A percentile compares a stretch with the other conserved stretches of the same genome.
These are phyloP conservation scores for Arthrobotrys megalospora DNA, from an alignment of 2,329 filamentous ascomycete species.

Conservation along the genomic window DNA sequence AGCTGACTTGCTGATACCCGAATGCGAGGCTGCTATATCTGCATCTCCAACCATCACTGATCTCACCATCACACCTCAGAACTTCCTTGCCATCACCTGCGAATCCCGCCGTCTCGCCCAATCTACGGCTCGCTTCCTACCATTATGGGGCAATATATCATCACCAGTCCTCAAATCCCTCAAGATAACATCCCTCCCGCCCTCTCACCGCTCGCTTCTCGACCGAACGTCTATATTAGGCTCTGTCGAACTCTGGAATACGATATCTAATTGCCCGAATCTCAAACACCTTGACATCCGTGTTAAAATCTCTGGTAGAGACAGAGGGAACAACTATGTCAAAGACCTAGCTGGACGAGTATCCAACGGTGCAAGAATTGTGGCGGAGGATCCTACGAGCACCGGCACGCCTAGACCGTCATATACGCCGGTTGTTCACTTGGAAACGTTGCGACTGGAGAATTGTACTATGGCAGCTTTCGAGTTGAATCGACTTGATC, in stretches of 20 bases:
- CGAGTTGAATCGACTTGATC: slow-evolving; percentile 49
- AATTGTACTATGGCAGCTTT: slow-evolving; percentile 48
- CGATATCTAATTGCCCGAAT: slow-evolving; percentile 44
- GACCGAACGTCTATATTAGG: slow-evolving; percentile 48
- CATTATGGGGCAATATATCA: slow-evolving; percentile 55
- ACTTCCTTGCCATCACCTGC: slow-evolving; percentile 36
- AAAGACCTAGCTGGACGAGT: slow-evolving; percentile 36
- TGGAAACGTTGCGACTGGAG: slow-evolving; percentile 36
- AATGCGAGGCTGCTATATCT: slow-evolving; percentile 47
- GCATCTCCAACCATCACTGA: slow-evolving; percentile 16
- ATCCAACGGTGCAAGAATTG: not conserved
- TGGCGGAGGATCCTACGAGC: not conserved
- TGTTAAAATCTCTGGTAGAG: slow-evolving; percentile 43
- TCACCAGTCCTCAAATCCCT: slow-evolving; percentile 41
- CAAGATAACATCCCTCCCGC: slow-evolving; percentile 39
- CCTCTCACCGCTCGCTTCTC: slow-evolving; percentile 52
- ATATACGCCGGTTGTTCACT: slow-evolving; percentile 28
- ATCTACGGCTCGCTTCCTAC: slow-evolving; percentile 49
- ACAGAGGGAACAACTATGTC: slow-evolving; percentile 46
- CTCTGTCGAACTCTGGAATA: slow-evolving; percentile 52
- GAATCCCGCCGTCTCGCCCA: slow-evolving; percentile 50
- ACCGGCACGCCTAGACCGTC: not conserved
- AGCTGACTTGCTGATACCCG: slow-evolving; percentile 16
- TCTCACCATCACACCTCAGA: slow-evolving; percentile 29
- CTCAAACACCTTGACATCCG: slow-evolving; percentile 47